Percentiles rank a stretch among this genome's conserved stretches.
Conservation (phyloP, 148 eudicot species). For the Rheum nobile region DNA sequence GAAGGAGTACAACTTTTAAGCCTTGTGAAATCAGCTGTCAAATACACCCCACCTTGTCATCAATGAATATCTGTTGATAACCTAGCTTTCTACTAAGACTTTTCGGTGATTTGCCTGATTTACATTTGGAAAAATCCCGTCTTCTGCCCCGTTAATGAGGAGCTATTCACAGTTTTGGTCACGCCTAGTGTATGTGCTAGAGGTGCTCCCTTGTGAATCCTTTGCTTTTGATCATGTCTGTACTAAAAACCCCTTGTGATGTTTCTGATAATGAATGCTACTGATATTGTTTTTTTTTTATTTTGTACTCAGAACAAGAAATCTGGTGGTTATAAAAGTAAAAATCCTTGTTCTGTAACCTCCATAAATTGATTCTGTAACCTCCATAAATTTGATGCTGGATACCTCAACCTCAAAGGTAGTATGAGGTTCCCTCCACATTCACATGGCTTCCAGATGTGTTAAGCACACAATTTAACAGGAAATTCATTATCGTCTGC, state of each 20-base stretch:
- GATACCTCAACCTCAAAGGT: neutral
- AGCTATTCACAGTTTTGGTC: neutral
- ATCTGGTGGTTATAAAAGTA: neutral
- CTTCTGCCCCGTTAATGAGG: too few species aligned
- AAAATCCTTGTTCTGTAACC: neutral
- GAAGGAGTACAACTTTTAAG: constrained; percentile 42
- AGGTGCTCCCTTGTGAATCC: neutral
- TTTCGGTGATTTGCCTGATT: neutral
- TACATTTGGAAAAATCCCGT: neutral
- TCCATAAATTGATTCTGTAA: neutral
- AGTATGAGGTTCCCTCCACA: neutral
- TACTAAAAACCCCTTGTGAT: neutral
- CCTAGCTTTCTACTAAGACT: neutral
- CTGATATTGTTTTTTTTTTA: neutral
- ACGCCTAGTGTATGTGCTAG: neutral
- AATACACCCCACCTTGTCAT: neutral
- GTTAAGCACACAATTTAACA: too few species aligned
- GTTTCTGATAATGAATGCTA: neutral
- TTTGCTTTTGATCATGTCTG: neutral
- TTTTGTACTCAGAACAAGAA: neutral
- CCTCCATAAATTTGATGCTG: neutral
- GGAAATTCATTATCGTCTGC: too few species aligned
- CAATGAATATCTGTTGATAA: neutral
- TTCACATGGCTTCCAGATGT: too few species aligned
- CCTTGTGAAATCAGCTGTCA: neutral